phyloP scores from a whole-genome alignment of 2,329 filamentous ascomycete genomes.

The Beauveria sp. region DNA sequence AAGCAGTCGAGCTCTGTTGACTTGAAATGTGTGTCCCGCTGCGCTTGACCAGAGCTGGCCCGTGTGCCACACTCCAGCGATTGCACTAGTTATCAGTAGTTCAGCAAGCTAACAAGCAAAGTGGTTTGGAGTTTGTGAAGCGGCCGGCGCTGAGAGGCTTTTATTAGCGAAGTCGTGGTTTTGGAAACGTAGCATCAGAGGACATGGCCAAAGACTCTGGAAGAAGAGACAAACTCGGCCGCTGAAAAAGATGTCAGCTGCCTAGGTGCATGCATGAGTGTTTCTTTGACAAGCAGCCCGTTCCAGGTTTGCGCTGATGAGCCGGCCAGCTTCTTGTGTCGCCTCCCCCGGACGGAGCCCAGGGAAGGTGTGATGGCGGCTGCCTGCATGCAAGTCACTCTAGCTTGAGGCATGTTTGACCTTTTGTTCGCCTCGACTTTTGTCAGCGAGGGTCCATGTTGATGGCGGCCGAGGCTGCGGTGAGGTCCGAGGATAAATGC shows the following conservation, averaged over 20 bases:
- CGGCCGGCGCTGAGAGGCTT: too few species aligned
- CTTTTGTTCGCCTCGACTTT: not conserved
- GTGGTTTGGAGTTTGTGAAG: too few species aligned
- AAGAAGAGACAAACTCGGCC: too few species aligned
- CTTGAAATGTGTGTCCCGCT: too few species aligned
- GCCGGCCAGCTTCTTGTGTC: not conserved
- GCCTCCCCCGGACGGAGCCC: not conserved
- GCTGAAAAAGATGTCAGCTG: not conserved
- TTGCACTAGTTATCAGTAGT: too few species aligned
- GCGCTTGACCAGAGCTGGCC: too few species aligned
- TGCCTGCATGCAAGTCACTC: not conserved
- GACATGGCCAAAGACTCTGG: too few species aligned
- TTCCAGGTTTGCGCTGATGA: not conserved
- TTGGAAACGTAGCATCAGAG: too few species aligned
- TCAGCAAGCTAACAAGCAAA: too few species aligned
- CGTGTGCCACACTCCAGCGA: too few species aligned
- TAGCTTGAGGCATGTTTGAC: not conserved
- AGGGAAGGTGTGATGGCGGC: not conserved
- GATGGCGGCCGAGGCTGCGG: not conserved
- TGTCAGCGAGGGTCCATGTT: not conserved
- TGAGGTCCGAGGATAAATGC: not conserved
- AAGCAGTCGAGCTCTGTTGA: too few species aligned
- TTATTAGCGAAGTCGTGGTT: too few species aligned
- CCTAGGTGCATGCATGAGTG: not conserved
- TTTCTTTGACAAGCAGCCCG: not conserved